Conservation (phyloP, 2,329 filamentous ascomycete species). For the Stemphylium vesicarium region DNA sequence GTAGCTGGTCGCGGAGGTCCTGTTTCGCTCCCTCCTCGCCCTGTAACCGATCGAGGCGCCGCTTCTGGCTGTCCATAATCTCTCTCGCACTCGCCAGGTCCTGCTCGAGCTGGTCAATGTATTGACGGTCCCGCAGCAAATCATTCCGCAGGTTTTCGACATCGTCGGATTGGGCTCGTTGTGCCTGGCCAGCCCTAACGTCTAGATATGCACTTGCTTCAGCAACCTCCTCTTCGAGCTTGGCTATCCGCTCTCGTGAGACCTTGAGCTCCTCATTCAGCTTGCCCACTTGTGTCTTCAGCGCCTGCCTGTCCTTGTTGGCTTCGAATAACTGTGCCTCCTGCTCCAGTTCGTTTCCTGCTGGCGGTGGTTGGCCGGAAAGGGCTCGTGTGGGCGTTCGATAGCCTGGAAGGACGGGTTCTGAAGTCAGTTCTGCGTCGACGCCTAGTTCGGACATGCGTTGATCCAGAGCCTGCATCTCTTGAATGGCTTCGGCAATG, state of each 20-base stretch:
- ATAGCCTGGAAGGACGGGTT: conserved; percentile 41
- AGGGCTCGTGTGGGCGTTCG: conserved; percentile 41
- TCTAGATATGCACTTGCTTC: conserved; percentile 55
- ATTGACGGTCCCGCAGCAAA: conserved; percentile 54
- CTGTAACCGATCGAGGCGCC: conserved; percentile 53
- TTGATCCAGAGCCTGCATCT: conserved; percentile 47
- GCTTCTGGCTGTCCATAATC: conserved; percentile 54
- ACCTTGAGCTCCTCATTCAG: conserved; percentile 53
- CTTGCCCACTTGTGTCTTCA: conserved; percentile 50
- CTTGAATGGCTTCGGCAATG: conserved; percentile 50
- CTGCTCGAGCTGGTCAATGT: conserved; percentile 58
- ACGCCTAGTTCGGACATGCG: conserved; percentile 46
- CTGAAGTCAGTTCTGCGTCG: conserved; percentile 44
- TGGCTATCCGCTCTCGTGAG: conserved; percentile 50
- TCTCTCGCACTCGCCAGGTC: conserved; percentile 54
- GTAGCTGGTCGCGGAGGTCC: conserved; percentile 58
- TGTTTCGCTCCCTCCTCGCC: conserved; percentile 53
- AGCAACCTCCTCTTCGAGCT: conserved; percentile 57
- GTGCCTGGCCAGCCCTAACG: conserved; percentile 46
- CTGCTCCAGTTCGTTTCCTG: conserved; percentile 54
- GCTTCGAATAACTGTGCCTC: conserved; percentile 59
- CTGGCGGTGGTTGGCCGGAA: conserved; percentile 32
- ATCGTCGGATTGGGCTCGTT: conserved; percentile 50
- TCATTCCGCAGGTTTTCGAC: conserved; percentile 54
- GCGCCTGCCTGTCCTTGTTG: conserved; percentile 53